Evolutionary conservation across 495 filamentous ascomycete species (phyloP), one percentile per base, ranked within the genome.

Genomic region (Margaritispora aquatica): DNA sequence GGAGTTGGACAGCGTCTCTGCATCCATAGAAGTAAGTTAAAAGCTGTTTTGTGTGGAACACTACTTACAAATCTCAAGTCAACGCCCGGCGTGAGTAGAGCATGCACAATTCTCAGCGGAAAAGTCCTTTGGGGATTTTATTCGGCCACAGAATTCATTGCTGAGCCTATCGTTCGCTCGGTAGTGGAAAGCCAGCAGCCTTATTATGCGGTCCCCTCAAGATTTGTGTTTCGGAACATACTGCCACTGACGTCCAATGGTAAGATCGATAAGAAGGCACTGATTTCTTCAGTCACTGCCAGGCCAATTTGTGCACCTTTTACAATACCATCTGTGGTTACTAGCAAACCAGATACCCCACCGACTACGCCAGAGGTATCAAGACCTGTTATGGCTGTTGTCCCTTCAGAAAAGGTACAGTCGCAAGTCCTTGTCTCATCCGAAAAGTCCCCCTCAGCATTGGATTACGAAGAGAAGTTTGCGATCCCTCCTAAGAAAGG

Each of bases 1-100:
- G 11, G 73, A 75, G 50, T 67, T 75, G 2, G 71, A 72, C 51
- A 68, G 69, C 27, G 67, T 73, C n/a, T 29, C 17, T 19, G 22
- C 23, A 26, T 54, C 17, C 19, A 29, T 29, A 13, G 44, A 47
- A 47, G 7, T 22, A 9, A 5, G 29, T 34, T 7, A 4, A n/a
- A n/a, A 7, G n/a, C 9, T 9, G n/a, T n/a, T n/a, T n/a, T n/a
- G n/a, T n/a, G n/a, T n/a, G n/a, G n/a, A n/a, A n/a, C n/a, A n/a
- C n/a, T n/a, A n/a, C n/a, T n/a, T n/a, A n/a, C n/a, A n/a, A n/a
- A n/a, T n/a, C n/a, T n/a, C n/a, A n/a, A n/a, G n/a, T n/a, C n/a
- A n/a, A n/a, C n/a, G n/a, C n/a, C n/a, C n/a, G n/a, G n/a, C 7
- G 44, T 47, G 44, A 47, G 5, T 4, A 47, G 20, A 47, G 44